Conservation (phyloP, 305 asterid species). For the Withania somnifera region DNA sequence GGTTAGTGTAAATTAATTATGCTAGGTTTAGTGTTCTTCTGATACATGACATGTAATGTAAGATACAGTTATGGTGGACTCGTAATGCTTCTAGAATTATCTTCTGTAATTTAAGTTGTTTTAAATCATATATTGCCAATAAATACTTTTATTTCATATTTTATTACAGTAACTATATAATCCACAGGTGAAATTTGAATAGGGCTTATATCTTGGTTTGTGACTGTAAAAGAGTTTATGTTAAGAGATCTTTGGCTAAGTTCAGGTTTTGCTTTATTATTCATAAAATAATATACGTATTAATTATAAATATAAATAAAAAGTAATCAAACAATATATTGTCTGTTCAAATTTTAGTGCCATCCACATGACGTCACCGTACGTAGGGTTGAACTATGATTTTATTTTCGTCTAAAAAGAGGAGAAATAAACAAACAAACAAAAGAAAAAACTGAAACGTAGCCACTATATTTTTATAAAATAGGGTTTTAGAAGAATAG, state of each 20-base stretch:
- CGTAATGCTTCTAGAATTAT: background rate
- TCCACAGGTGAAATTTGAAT: no score
- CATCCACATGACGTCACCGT: background rate
- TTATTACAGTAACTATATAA: no score
- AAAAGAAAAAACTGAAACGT: no score
- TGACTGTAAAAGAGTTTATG: no score
- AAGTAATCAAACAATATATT: background rate
- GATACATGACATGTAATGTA: background rate
- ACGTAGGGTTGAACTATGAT: no score
- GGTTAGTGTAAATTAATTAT: background rate
- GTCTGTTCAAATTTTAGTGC: background rate
- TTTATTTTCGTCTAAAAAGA: no score
- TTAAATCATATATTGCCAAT: background rate
- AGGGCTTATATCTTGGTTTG: no score
- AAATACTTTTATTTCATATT: background rate
- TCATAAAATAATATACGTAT: background rate
- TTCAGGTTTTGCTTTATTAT: no score
- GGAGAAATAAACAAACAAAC: no score
- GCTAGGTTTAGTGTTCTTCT: background rate
- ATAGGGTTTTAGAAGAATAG: no score
- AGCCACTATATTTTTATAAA: no score
- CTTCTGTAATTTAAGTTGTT: background rate
- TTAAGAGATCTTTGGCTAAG: no score
- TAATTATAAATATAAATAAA: background rate
- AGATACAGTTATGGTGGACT: background rate